Percentiles rank a stretch among this genome's conserved stretches.
Evolutionary conservation across 2,329 filamentous ascomycete species (phyloP).

Genomic region (Monosporascus cannonballus): DNA sequence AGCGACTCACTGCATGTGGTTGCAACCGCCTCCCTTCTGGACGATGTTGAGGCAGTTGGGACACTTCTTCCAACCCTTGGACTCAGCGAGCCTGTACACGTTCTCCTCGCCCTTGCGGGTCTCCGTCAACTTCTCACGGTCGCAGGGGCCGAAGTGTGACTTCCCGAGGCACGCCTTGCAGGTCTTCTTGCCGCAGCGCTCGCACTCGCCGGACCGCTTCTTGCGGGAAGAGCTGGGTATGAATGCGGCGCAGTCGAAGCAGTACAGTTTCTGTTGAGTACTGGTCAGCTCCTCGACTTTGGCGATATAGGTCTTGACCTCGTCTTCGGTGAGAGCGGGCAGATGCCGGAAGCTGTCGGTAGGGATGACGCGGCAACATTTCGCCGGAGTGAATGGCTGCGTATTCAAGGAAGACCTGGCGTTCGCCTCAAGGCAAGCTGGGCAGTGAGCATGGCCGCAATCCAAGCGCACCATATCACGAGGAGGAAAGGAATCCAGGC

Average conservation of each 20-base stretch:
- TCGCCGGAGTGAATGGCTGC: constrained; percentile 10
- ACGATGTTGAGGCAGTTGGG: constrained; percentile 12
- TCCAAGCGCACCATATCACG: neutral
- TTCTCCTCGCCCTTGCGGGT: neutral
- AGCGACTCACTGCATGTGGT: constrained; percentile 10
- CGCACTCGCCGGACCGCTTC: constrained; percentile 7
- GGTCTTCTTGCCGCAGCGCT: constrained; percentile 8
- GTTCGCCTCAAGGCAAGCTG: constrained; percentile 1
- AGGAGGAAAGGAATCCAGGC: neutral
- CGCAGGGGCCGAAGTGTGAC: constrained; percentile 14
- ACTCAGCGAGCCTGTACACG: constrained; percentile 3
- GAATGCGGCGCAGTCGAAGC: constrained; percentile 10
- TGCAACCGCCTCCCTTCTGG: constrained; percentile 13
- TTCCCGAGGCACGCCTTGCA: constrained; percentile 12
- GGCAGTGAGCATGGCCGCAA: constrained; percentile 10
- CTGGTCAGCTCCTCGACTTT: constrained; percentile 11
- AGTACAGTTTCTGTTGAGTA: constrained; percentile 8
- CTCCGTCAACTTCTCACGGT: constrained; percentile 3
- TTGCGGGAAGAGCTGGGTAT: constrained; percentile 5
- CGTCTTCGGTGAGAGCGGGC: constrained; percentile 1
- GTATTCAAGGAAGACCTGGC: constrained; percentile 2
- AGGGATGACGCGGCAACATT: constrained; percentile 11
- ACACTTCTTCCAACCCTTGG: constrained; percentile 16
- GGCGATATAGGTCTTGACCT: constrained; percentile 4
- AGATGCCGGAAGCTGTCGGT: neutral